These are phyloP conservation scores for Verticillium isaacii DNA, from an alignment of 2,329 filamentous ascomycete genomes.

Conservation along the genomic window DNA sequence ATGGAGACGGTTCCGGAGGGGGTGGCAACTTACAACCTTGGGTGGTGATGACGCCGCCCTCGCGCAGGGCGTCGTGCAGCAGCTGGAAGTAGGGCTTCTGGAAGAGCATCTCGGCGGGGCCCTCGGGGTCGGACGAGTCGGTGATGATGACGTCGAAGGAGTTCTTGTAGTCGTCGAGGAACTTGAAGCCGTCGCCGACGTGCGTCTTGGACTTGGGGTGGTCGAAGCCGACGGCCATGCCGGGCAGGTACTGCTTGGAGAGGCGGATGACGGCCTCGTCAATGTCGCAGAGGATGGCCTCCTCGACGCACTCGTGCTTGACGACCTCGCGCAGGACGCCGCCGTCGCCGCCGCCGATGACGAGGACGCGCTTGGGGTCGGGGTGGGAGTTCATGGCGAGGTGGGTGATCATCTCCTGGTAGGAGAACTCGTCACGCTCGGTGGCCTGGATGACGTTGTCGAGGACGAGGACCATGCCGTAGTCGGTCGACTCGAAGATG, in stretches of 20 bases:
- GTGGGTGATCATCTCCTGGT: slow-evolving; percentile 99
- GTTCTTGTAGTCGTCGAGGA: slow-evolving; percentile 94
- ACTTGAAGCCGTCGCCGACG: slow-evolving; percentile 98
- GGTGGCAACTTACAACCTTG: slow-evolving; percentile 98
- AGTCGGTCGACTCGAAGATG: slow-evolving; percentile 96
- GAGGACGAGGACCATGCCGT: slow-evolving; percentile 92
- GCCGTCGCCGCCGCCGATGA: slow-evolving; percentile 96
- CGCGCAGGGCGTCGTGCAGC: slow-evolving; percentile 79
- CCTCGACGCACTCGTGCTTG: slow-evolving; percentile 97
- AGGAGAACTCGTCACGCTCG: slow-evolving; percentile 97
- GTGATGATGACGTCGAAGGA: slow-evolving; percentile 99
- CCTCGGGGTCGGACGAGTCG: slow-evolving; percentile 95
- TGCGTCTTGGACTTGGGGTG: slow-evolving; percentile 92
- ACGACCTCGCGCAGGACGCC: slow-evolving; percentile 97
- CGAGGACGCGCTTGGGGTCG: slow-evolving; percentile 95
- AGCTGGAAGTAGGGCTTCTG: slow-evolving; percentile 99
- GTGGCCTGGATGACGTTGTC: slow-evolving; percentile 99
- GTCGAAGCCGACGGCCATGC: slow-evolving; percentile 88
- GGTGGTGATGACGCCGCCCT: slow-evolving; percentile 97
- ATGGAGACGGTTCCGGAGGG: slow-evolving; percentile 18
- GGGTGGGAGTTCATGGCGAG: slow-evolving; percentile 98
- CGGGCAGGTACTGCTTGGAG: slow-evolving; percentile 95
- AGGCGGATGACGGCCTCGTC: slow-evolving; percentile 98
- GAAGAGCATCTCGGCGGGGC: slow-evolving; percentile 93
- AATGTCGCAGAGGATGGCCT: slow-evolving; percentile 96